These are phyloP conservation scores for Sugiyamaella pinicola DNA, from an alignment of 1,139 yeast species.

Conservation along the genomic window DNA sequence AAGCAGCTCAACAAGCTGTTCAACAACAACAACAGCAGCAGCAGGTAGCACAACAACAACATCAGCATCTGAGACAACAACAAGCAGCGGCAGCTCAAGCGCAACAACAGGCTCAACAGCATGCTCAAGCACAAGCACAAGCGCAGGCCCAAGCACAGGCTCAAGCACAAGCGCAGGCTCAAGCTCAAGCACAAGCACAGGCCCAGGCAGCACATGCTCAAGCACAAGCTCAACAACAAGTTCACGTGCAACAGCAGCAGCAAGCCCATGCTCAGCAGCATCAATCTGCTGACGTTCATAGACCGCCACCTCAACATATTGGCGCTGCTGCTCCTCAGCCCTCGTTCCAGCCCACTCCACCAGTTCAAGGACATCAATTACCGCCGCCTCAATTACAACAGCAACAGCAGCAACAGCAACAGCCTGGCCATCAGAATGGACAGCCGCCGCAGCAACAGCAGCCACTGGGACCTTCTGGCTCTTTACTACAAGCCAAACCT, in stretches of 20 bases:
- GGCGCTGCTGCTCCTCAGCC: constrained; percentile 21
- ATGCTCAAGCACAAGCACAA: constrained; percentile 27
- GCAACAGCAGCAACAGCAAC: constrained; percentile 3
- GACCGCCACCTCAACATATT: constrained; percentile 16
- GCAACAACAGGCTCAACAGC: constrained; percentile 24
- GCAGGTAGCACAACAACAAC: constrained; percentile 23
- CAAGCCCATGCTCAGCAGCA: constrained; percentile 22
- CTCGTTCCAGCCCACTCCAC: constrained; percentile 23
- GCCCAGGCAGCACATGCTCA: constrained; percentile 18
- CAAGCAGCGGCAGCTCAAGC: constrained; percentile 1
- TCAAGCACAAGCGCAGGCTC: constrained; percentile 24
- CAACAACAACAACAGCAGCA: constrained; percentile 23
- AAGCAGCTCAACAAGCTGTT: constrained; percentile 22
- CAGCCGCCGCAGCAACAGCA: constrained; percentile 22
- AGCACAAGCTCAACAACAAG: constrained; percentile 22
- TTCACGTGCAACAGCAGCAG: constrained; percentile 19
- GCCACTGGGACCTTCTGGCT: constrained; percentile 20
- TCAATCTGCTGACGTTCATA: constrained; percentile 14
- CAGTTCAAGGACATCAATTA: constrained; percentile 21
- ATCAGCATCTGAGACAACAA: constrained; percentile 20
- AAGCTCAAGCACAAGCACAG: constrained; percentile 6
- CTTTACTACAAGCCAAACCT: constrained; percentile 20
- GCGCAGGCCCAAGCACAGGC: constrained; percentile 30
- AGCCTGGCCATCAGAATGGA: constrained; percentile 11
- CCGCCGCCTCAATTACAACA: constrained; percentile 24